Evolutionary conservation across 2,329 filamentous ascomycete genomes (phyloP), one percentile per base, ranked within the genome.

Genomic region (Penicillium hesseltinei): DNA sequence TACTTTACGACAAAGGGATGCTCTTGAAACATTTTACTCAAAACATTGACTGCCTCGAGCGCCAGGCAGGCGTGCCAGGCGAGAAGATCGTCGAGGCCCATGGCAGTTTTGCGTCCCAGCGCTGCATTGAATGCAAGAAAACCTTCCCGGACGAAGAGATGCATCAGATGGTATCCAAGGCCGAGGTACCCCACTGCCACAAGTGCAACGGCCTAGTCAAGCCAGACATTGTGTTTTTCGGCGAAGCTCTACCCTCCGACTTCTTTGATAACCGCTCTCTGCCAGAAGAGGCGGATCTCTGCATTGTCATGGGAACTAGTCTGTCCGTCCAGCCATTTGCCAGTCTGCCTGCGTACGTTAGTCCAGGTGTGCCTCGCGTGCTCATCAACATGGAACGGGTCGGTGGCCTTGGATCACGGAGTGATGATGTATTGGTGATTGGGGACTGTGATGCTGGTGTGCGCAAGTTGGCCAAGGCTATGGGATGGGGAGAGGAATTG

Each of bases 1-100:
- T 99, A 25, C 85, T 97, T 17, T 84, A 92, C 56, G 80, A 87
- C 59, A 96, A 95, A 76, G 86, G 85, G 4, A 79, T 93, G 40
- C 79, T 99, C 25, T 79, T 88, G 63, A 94, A 92, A 80, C 84
- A 94, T 52, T 99, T 97, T 74, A 97, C 94, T 0, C 94, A 99
- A 71, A 99, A 99, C 70, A 97, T 99, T 65, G 94, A 99, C 77
- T 96, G 92, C 68, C 82, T 99, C 13, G 94, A 99, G 76, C 85
- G 92, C 23, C 82, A 85, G 64, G 94, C 93, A 13, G 94, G 94
- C 27, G 87, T 99, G 0, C 90, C 92, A 0, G 82, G 79, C 0
- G 86, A 93, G 2, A 87, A 84, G 73, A 92, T 99, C 49, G 82
- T 99, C 33, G 93, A 97, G 75, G 94, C 94, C 0, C 94, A 99